Base-by-base conservation (phyloP, 2,329 filamentous ascomycete species). In the Immersiporthe knoxdaviesiana region DNA sequence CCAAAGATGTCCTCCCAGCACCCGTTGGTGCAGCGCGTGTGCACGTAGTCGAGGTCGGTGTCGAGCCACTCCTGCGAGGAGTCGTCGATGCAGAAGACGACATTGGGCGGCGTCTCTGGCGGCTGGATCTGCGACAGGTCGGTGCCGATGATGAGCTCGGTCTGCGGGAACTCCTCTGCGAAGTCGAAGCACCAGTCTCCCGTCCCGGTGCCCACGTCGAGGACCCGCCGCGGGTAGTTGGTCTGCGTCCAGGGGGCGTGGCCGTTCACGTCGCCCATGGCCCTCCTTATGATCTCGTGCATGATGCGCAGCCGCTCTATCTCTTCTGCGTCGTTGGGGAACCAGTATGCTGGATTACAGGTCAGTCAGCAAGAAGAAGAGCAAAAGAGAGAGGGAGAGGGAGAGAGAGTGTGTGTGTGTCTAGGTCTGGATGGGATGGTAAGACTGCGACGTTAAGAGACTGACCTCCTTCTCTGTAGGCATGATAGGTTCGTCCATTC, bases 21-120 rank as follows among this genome's bases (percentile, higher is more conserved):
- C 27, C 83, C 84, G 12, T 82, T 74, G 0, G 84, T 84, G 47
- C 81, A 77, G 54, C 85, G 83, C 0, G 82, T 83, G 74, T 88
- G 85, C 58, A 88, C 83, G 72, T 84, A 87, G 73, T 88, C 85
- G 68, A 87, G 84, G 64, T 88, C 84, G 3, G 85, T 83, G 75
- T 82, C 85, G 58, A 82, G 80, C 84, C 84, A 86, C 2, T 81
- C 78, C 68, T 86, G 81, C 2, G 81, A 80, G 77, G 84, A 84
- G 74, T 94, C 91, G 75, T 93, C 91, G 60, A 94, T 85, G 70
- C 88, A 88, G 73, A 94, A 94, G 64, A 59, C 71, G 18, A 93
- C 90, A 72, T 94, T 94, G 24, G 87, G 85, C 0, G 92, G 91
- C 0, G 93, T 89, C 62, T 86, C 82, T 5, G 80, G 80, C 2